Base-by-base conservation (phyloP, 108 stramenopile species). In the Bacterosira constricta region DNA sequence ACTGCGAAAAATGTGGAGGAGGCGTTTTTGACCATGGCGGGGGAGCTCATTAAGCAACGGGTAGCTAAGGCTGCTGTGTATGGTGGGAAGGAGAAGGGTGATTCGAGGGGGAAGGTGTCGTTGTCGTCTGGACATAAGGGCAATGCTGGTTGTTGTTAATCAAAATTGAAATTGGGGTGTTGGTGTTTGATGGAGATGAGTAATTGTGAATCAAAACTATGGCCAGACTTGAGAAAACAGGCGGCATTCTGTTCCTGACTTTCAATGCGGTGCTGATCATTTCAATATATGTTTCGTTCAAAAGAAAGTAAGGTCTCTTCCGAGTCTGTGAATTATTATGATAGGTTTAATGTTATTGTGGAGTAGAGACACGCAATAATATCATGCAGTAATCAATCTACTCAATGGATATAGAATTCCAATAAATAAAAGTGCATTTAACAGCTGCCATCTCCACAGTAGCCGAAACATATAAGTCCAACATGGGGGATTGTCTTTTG, bases 21-120 rank as follows among this genome's bases (percentile, higher is more conserved):
- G 66, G 98, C 98, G 1, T 99, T 99, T 56, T 83, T 97, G 73
- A 96, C 95, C 42, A 98, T 99, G 98, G 97, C 98, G 27, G 91
- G 91, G 23, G 95, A 97, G 71, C 82, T 99, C n/a, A 98, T 97
- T 80, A 88, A 88, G 60, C 89, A 91, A 60, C 51, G 92, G 55
- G 90, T 83, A 55, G 82, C 87, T 27, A 73, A 86, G 59, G 25
- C 51, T 35, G 77, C 56, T 46, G 73, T 68, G 11, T 58, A 75
- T 54, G 88, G 86, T 15, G 82, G 76, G 27, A 64, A 63, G 46
- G 79, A 66, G 29, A 71, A 83, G n/a, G 89, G 86, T 21, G 49
- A 13, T 25, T 31, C 49, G 12, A 66, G 52, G 46, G 77, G 77
- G 62, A 70, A 56, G 32, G 69, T 78, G 13, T 42, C 54, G 81